A percentile compares a stretch with the other conserved stretches of the same genome.
phyloP scores from a whole-genome alignment of 164 flowering plant genomes.

The Liquidambar formosana region DNA sequence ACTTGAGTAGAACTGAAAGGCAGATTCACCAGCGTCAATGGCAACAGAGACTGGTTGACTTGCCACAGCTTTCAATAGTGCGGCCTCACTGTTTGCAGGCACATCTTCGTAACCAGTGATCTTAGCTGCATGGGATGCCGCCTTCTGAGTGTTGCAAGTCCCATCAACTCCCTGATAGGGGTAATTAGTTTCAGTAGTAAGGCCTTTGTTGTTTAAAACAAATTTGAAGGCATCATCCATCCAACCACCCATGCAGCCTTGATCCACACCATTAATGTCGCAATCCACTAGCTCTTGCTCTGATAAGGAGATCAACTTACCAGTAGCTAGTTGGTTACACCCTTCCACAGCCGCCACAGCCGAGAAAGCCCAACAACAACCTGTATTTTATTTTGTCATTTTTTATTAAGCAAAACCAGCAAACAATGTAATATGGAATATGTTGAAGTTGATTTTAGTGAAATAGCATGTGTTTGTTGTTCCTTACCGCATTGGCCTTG shows the following conservation, averaged over 20 bases:
- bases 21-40: constrained; percentile 8
- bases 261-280: constrained; percentile 6
- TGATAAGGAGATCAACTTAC: constrained; percentile 6
- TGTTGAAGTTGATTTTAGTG: no score
- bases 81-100: constrained; percentile 17
- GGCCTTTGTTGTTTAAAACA: background rate
- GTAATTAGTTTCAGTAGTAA: constrained; percentile 18
- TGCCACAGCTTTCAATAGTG: constrained; percentile 23
- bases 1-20: constrained; percentile 14
- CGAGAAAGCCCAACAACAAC: constrained; percentile 12
- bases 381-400: background rate
- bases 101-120: constrained; percentile 20
- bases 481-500: constrained; percentile 8
- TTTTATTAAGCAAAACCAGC: background rate
- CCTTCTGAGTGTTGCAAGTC: constrained; percentile 13
- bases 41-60: constrained; percentile 21
- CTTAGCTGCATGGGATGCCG: background rate
- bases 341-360: constrained; percentile 13
- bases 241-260: constrained; percentile 6
- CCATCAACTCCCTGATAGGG: constrained; percentile 20
- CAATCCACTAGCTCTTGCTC: constrained; percentile 21
- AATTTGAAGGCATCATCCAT: constrained; percentile 22
- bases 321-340: background rate
- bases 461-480: background rate
- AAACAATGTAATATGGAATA: no score